Percentiles rank a stretch among this genome's conserved stretches.
Conservation (phyloP, 2,329 filamentous ascomycete species). For the Cordyceps pruinosa region DNA sequence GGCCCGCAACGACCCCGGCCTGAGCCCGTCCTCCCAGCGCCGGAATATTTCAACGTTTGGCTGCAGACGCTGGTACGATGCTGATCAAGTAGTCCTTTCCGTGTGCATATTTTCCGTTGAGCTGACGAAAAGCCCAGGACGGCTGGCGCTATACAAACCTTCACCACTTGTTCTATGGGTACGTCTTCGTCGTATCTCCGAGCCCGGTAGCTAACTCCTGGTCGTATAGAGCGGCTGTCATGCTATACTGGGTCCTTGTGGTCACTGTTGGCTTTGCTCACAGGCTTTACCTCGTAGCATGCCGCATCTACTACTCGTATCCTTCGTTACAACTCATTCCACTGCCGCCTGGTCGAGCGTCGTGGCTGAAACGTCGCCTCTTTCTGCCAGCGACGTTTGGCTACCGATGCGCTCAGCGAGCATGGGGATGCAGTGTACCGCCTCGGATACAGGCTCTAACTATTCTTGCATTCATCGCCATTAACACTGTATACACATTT, state of each 20-base stretch:
- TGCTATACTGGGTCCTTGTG: constrained; percentile 1
- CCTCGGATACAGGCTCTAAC: constrained; percentile 37
- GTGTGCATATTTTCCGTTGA: too few relatives aligned
- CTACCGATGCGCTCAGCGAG: constrained; percentile 34
- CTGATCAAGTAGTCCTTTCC: too few relatives aligned
- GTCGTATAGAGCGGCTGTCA: neutral
- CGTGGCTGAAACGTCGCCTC: constrained; percentile 29
- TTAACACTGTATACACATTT: constrained; percentile 32
- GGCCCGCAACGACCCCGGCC: neutral
- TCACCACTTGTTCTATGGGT: constrained; percentile 6
- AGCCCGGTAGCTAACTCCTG: neutral
- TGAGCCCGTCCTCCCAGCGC: neutral
- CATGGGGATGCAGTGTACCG: constrained; percentile 39
- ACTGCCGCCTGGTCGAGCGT: neutral
- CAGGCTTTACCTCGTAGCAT: neutral
- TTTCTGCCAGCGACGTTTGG: constrained; percentile 38
- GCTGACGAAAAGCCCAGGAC: neutral
- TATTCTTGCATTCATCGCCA: constrained; percentile 28
- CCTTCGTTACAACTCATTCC: neutral
- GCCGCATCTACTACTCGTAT: neutral
- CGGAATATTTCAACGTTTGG: neutral
- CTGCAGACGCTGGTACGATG: neutral
- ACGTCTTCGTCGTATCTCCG: neutral
- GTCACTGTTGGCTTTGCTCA: neutral
- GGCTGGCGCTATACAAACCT: neutral